Evolutionary conservation across 768 basidiomycete genomes (phyloP), one percentile per base, ranked within the genome.

Genomic region (Tulasnella sp.): DNA sequence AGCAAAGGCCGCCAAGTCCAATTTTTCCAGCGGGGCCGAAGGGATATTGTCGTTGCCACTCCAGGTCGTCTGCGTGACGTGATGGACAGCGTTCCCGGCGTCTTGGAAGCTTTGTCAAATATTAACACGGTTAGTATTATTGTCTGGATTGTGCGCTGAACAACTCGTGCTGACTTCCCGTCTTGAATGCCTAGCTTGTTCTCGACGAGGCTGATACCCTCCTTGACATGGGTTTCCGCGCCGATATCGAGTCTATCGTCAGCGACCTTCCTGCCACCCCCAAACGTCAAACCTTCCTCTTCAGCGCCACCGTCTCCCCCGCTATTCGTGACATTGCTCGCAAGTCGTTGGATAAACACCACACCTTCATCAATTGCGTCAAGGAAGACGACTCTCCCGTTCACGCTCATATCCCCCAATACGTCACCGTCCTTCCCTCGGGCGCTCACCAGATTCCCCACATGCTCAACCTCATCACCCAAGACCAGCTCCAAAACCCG

Each of bases 181-280:
- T 16, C 59, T 22, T 19, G 44, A 44, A 29, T 37, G 5, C 42
- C 14, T 75, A 94, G 91, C 85, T 98, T 68, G 85, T 98, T 73
- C 83, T 98, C 72, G 97, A 98, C 77, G 94, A 97, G 79, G 92
- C 94, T 11, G 95, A 98, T 77, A 92, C 90, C 0, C 83, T 96
- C 12, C 83, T 98, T 11, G 92, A 95, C 71, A 90, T 95, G 89
- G 95, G 95, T 75, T 97, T 96, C 85, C 86, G 90, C 4, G 86
- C 89, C 29, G 95, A 96, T 76, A 87, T 98, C 37, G 87, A 91
- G 26, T 87, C 85, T 1, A 93, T 95, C 76, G 80, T 84, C 32
- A 77, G 81, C 5, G 84, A 82, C 76, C 82, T 95, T 19, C 89
- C 90, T 6, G 81, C 82, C 26, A 76, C 81, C 1, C 86, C 88